Evolutionary conservation across 139 green algal species (phyloP), one percentile per base, ranked within the genome.

Genomic region (Astrephomene gubernaculifera): DNA sequence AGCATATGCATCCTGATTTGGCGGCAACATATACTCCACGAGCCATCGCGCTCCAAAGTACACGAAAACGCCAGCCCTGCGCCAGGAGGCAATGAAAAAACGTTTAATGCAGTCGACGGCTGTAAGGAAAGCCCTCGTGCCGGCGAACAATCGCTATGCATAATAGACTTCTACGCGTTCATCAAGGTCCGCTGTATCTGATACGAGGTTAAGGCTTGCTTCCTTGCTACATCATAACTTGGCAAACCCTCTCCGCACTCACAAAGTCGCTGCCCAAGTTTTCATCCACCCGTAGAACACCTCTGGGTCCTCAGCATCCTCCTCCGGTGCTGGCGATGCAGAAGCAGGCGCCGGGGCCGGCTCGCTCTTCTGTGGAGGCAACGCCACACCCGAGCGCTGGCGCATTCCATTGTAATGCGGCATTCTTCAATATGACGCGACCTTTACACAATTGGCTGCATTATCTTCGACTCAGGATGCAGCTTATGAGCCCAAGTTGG

Each of bases 211-310:
- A 17, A 57, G 14, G 49, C 12, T 57, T 57, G 14, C 12, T 57
- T 25, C 17, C 49, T 57, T 57, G 49, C 12, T 57, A 17, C 17
- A 25, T 57, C 14, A 57, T 25, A 57, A 57, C 49, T 57, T 17
- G 14, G 17, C 12, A 17, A 57, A 12, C 49, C 12, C 14, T 17
- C 12, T 12, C 17, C 49, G n/a, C 63, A 67, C 76, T 83, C 49
- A 83, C 76, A 73, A 53, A 2, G 61, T 73, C 76, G 61, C 73
- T 4, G 43, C 6, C 76, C 60, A 74, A 1, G 76, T 74, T 27
- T 49, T 65, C 17, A 83, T 35, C 76, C 76, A 83, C 63, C 76
- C 76, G 4, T 64, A 12, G 6, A 81, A 52, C 27, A 25, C 53
- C n/a, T 71, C 74, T 19, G 17, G 36, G 38, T 57, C 43, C 27